These are phyloP conservation scores for Rhodomyrtus tomentosa DNA, from an alignment of 345 rosid species.

Conservation along the genomic window DNA sequence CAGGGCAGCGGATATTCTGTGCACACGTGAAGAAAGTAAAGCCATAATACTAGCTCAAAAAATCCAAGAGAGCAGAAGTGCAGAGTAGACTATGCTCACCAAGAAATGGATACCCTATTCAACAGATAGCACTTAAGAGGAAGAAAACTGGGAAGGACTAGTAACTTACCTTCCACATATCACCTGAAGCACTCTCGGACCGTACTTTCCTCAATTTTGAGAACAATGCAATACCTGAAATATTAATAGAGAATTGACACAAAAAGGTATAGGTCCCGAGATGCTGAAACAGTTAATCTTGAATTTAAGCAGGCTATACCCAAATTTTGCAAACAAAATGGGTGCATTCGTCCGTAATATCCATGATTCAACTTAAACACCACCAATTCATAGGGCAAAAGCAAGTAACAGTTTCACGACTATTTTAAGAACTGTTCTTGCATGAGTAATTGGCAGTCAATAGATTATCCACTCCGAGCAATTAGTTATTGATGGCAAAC, in stretches of 20 bases:
- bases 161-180: conserved; percentile 22
- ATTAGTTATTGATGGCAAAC: background rate
- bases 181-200: conserved; percentile 21
- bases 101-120: background rate
- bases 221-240: conserved; percentile 18
- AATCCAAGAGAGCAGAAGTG: background rate
- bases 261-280: background rate
- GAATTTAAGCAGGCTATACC: background rate
- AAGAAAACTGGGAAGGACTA: background rate
- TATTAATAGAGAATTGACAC: background rate
- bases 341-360: background rate
- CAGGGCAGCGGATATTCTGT: background rate
- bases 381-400: background rate
- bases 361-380: background rate
- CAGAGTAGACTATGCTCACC: background rate
- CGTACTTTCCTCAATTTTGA: conserved; percentile 15
- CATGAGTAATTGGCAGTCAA: background rate
- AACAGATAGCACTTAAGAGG: background rate
- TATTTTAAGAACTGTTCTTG: background rate
- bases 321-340: background rate
- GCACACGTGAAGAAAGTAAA: background rate
- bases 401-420: background rate
- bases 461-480: background rate
- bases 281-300: background rate
- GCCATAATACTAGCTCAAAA: background rate